Base-by-base conservation (phyloP, 108 stramenopile genomes). In the Skeletonema potamos region DNA sequence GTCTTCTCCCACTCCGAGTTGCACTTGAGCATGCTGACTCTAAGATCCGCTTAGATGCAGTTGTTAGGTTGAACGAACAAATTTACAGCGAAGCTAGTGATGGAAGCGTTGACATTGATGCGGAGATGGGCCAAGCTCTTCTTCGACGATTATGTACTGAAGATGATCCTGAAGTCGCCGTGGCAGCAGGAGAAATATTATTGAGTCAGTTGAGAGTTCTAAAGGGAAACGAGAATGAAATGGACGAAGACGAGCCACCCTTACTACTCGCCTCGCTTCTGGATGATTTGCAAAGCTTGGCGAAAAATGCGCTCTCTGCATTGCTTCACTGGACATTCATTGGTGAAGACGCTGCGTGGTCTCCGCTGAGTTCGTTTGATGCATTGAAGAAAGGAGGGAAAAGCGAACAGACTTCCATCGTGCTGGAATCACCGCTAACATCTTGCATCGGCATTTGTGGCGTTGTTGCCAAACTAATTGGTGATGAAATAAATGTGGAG, bases 21-120 rank as follows among this genome's bases (percentile, higher is more conserved):
- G 90, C 89, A 41, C 62, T 94, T 15, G 90, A 94, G 41, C 86
- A 92, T 63, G 82, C 90, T 9, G 82, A 87, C 64, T 65, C 77
- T 8, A 41, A 73, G 9, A 69, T 92, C 27, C 87, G 93, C 13
- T 69, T 89, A 11, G 70, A 85, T 41, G 86, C 93, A 13, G 79
- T 92, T 9, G 54, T 64, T 27, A 63, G 80, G 18, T 67, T 92
- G 8, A 32, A 83, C 15, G 56, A 77, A 26, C 30, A 82, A 56
- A 59, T 37, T 37, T 39, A 24, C 36, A 36, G 26, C 6, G 58
- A 66, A 1, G 30, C 54, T 17, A 64, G 59, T 48, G 69, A 36
- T 26, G 44, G 33, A 26, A 29, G 27, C 29, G 60, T 65, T 41
- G 54, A 67, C 9, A 18, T 63, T 26, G 79, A 72, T 60, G 72